Percentiles rank a stretch among this genome's conserved stretches.
Conservation (phyloP, 768 basidiomycete species). For the Tricholoma hemisulphureum region DNA sequence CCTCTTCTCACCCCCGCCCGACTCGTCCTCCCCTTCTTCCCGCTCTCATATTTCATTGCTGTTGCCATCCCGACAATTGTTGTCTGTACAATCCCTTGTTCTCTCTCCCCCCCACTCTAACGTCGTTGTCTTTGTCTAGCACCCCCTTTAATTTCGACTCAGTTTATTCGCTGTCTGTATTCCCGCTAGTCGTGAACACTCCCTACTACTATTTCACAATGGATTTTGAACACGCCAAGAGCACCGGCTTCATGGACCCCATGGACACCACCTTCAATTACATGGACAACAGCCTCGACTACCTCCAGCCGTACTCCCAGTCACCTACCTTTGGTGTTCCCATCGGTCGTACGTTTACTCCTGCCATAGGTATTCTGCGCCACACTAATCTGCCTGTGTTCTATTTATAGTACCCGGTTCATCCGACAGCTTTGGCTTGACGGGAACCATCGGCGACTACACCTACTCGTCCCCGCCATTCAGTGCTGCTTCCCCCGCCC, state of each 20-base stretch:
- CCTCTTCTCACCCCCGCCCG: constrained; percentile 25
- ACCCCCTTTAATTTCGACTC: constrained; percentile 23
- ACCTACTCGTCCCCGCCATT: constrained; percentile 54
- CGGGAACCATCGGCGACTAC: constrained; percentile 51
- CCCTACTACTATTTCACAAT: constrained; percentile 30
- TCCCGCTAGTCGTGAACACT: constrained; percentile 12
- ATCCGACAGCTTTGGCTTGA: constrained; percentile 59
- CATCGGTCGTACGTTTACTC: constrained; percentile 59
- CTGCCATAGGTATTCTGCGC: constrained; percentile 1
- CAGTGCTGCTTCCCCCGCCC: constrained; percentile 53
- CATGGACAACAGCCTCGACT: constrained; percentile 54
- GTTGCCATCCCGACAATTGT: constrained; percentile 28
- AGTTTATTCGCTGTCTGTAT: constrained; percentile 19
- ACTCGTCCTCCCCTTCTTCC: constrained; percentile 21
- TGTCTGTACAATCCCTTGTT: constrained; percentile 30
- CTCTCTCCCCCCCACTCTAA: constrained; percentile 28
- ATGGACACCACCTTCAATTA: constrained; percentile 47
- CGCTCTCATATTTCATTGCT: constrained; percentile 42
- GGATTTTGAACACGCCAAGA: constrained; percentile 52
- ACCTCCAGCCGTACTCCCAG: constrained; percentile 70
- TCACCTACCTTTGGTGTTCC: constrained; percentile 57
- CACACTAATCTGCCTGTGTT: constrained; percentile 11
- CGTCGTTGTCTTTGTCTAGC: constrained; percentile 17
- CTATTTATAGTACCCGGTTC: constrained; percentile 48
- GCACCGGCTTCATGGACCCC: constrained; percentile 47